A percentile compares a stretch with the other conserved stretches of the same genome.
Conservation (phyloP, 805 yeast genomes). For the Wickerhamiella shivajii region DNA sequence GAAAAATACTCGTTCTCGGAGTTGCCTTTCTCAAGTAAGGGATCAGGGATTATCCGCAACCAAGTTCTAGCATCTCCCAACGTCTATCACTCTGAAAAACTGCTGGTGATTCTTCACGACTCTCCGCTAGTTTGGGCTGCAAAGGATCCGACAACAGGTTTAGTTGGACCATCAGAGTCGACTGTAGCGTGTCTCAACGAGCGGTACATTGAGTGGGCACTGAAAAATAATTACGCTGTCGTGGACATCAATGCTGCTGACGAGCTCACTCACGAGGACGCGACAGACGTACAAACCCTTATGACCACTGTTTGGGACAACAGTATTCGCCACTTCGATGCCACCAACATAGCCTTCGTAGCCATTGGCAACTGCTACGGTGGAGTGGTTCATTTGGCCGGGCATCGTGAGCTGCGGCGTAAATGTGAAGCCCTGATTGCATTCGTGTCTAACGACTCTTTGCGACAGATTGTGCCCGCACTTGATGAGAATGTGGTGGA, state of each 20-base stretch:
- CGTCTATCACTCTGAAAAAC: slow-evolving; percentile 41
- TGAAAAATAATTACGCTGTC: slow-evolving; percentile 49
- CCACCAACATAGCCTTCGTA: slow-evolving; percentile 57
- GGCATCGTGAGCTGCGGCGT: slow-evolving; percentile 57
- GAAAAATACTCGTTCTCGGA: slow-evolving; percentile 43
- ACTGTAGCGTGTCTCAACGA: slow-evolving; percentile 62
- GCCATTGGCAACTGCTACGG: slow-evolving; percentile 86
- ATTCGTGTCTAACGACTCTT: slow-evolving; percentile 50
- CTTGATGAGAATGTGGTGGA: slow-evolving; percentile 82
- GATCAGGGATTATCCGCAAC: slow-evolving; percentile 33
- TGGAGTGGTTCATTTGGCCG: slow-evolving; percentile 73
- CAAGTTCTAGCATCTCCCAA: slow-evolving; percentile 59
- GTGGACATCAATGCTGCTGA: slow-evolving; percentile 64
- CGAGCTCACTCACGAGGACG: slow-evolving; percentile 25
- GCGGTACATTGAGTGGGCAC: slow-evolving; percentile 55
- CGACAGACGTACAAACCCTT: slow-evolving; percentile 47
- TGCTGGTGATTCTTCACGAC: slow-evolving; percentile 69
- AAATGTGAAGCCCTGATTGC: slow-evolving; percentile 58
- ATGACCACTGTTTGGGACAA: slow-evolving; percentile 81
- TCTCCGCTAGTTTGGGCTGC: slow-evolving; percentile 89
- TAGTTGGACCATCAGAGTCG: slow-evolving; percentile 56
- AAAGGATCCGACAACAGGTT: slow-evolving; percentile 64
- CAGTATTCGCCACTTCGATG: slow-evolving; percentile 60
- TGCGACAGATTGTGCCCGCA: slow-evolving; percentile 69
- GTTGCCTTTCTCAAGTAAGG: slow-evolving; percentile 43